phyloP scores from a whole-genome alignment of 352 stramenopile genomes.

The Thalassiosira ordinaria region DNA sequence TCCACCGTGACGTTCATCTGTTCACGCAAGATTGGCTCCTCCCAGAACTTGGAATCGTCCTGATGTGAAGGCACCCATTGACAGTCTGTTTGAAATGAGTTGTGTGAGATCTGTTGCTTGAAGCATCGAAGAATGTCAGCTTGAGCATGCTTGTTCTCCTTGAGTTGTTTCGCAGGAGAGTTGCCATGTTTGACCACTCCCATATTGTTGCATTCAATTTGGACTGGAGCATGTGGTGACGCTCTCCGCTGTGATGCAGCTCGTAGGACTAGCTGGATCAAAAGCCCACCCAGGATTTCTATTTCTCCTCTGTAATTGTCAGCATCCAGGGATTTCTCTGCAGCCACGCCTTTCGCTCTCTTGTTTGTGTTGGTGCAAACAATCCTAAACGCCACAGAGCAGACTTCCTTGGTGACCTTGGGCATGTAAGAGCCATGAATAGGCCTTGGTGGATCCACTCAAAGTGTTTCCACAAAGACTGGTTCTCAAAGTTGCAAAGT shows the following conservation, averaged over 20 bases:
- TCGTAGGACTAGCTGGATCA: slow-evolving; percentile 27
- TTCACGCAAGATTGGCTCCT: not conserved
- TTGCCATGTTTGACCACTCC: slow-evolving; percentile 45
- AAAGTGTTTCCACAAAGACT: slow-evolving; percentile 18
- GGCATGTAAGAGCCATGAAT: slow-evolving; percentile 16
- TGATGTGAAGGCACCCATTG: slow-evolving; percentile 35
- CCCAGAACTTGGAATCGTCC: slow-evolving; percentile 8
- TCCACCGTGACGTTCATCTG: slow-evolving; percentile 35
- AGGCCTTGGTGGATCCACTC: slow-evolving; percentile 17
- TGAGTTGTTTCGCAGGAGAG: not conserved
- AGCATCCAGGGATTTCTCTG: not conserved
- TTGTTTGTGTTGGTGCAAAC: not conserved
- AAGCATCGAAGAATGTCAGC: slow-evolving; percentile 38
- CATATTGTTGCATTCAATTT: slow-evolving; percentile 38
- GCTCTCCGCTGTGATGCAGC: not conserved
- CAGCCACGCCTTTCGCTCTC: not conserved
- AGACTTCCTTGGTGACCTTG: not conserved
- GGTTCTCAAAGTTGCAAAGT: slow-evolving; percentile 1
- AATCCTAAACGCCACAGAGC: slow-evolving; percentile 15
- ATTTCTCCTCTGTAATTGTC: slow-evolving; percentile 30
- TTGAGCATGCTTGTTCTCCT: slow-evolving; percentile 35
- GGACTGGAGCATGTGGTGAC: not conserved
- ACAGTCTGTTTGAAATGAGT: not conserved
- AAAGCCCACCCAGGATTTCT: slow-evolving; percentile 5
- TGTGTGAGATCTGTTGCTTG: not conserved